phyloP scores from a whole-genome alignment of 2,329 filamentous ascomycete species.

The Epichloe brachyelytri region DNA sequence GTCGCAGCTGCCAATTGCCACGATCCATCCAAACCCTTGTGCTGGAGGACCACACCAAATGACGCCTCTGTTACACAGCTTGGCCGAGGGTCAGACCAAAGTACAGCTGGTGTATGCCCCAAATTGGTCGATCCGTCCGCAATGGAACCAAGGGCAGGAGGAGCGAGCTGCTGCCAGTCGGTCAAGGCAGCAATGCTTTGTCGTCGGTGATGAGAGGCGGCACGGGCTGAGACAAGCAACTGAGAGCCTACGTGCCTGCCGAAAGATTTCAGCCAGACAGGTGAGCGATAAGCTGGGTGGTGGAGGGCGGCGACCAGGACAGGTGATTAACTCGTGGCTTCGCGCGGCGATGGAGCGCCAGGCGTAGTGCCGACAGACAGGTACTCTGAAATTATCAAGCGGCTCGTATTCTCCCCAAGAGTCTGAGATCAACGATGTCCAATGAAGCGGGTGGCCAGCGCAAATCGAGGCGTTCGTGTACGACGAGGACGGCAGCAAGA shows the following conservation, averaged over 20 bases:
- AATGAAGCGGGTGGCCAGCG: conserved; percentile 13
- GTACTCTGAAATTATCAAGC: neutral
- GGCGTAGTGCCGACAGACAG: conserved; percentile 12
- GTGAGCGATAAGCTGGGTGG: neutral
- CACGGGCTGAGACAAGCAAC: conserved; percentile 2
- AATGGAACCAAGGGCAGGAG: neutral
- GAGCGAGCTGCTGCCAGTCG: neutral
- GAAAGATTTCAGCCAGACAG: neutral
- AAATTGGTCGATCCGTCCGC: neutral
- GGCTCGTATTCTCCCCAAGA: conserved; percentile 20
- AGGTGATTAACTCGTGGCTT: conserved; percentile 13
- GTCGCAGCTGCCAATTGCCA: conserved; percentile 1
- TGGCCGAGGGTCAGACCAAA: conserved; percentile 14
- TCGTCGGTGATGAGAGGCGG: neutral
- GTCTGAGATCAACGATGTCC: conserved; percentile 8
- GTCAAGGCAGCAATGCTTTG: neutral
- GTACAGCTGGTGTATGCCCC: conserved; percentile 19
- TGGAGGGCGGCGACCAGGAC: conserved; percentile 1
- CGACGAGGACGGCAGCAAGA: conserved; percentile 11
- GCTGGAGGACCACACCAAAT: conserved; percentile 19
- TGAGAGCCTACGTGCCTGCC: neutral
- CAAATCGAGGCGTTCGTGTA: conserved; percentile 11
- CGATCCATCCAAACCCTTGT: conserved; percentile 16
- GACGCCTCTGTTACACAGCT: conserved; percentile 19
- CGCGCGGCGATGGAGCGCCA: conserved; percentile 12